Evolutionary conservation across 805 yeast genomes (phyloP).

Genomic region (Kluyveromyces nonfermentans): DNA sequence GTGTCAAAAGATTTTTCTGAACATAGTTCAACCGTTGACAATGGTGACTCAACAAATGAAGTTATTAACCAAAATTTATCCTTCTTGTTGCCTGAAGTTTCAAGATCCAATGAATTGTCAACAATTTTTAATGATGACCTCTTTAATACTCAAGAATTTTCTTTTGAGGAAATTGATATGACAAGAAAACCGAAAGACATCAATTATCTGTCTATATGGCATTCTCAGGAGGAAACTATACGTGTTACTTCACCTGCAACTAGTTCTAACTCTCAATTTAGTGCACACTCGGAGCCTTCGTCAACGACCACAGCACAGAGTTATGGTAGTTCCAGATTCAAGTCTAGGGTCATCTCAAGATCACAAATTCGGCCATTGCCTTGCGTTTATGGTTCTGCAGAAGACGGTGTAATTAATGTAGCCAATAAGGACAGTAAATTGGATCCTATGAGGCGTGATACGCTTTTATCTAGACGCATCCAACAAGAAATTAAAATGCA

Average conservation of each 20-base stretch:
- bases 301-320: constrained; percentile 9
- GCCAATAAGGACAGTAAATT: constrained; percentile 1
- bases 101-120: constrained; percentile 2
- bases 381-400: not conserved
- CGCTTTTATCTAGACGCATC: constrained; percentile 13
- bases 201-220: constrained; percentile 27
- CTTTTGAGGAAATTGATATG: constrained; percentile 17
- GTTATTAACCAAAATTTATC: not conserved
- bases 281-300: constrained; percentile 12
- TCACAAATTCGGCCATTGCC: constrained; percentile 11
- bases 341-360: constrained; percentile 20
- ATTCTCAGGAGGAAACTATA: constrained; percentile 18
- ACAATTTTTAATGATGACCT: constrained; percentile 20
- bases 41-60: not conserved
- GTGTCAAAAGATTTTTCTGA: not conserved
- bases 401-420: constrained; percentile 1
- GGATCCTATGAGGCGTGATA: constrained; percentile 20
- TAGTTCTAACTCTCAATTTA: constrained; percentile 20
- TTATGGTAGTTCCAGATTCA: constrained; percentile 16
- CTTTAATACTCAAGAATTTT: constrained; percentile 16
- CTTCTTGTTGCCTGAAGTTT: constrained; percentile 1
- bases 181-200: constrained; percentile 12
- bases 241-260: constrained; percentile 16
- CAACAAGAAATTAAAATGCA: constrained; percentile 11
- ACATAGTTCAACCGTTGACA: not conserved